A percentile compares a stretch with the other conserved stretches of the same genome.
phyloP scores from a whole-genome alignment of 225 moss, liverwort and hornwort species.

The Pseudisothecium myosuroides region DNA sequence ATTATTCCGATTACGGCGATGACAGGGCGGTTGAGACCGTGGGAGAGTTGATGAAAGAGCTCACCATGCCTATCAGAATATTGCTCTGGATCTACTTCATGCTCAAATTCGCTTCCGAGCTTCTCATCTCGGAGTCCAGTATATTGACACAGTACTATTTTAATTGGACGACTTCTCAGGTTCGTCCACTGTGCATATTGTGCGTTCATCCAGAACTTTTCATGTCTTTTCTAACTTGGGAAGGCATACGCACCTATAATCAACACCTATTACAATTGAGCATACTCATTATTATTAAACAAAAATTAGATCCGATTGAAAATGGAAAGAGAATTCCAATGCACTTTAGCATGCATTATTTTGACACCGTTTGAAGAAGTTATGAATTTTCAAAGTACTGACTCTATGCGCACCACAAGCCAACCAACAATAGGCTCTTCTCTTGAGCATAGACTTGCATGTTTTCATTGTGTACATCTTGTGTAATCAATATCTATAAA shows the following conservation, averaged over 20 bases:
- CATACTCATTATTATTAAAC: no score
- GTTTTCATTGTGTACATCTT: background rate
- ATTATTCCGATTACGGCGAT: constrained; percentile 9
- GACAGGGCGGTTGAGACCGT: constrained; percentile 36
- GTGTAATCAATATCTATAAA: background rate
- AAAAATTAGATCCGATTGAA: background rate
- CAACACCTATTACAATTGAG: background rate
- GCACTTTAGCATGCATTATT: background rate
- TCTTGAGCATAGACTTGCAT: background rate
- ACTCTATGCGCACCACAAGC: background rate
- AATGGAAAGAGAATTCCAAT: background rate
- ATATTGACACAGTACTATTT: constrained; percentile 64
- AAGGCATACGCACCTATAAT: background rate
- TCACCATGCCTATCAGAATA: constrained; percentile 39
- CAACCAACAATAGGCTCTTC: background rate
- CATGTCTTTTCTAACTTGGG: background rate
- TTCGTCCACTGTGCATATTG: background rate
- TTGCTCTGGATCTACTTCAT: constrained; percentile 89
- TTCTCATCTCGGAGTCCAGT: constrained; percentile 88
- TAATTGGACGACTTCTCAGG: constrained; percentile 50
- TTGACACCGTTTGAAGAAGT: background rate
- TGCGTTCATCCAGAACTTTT: background rate
- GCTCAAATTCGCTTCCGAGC: constrained; percentile 86
- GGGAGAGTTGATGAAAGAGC: constrained; percentile 36
- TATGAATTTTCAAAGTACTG: background rate